Evolutionary conservation across 768 basidiomycete genomes (phyloP).

Genomic region (Mycena maculata): DNA sequence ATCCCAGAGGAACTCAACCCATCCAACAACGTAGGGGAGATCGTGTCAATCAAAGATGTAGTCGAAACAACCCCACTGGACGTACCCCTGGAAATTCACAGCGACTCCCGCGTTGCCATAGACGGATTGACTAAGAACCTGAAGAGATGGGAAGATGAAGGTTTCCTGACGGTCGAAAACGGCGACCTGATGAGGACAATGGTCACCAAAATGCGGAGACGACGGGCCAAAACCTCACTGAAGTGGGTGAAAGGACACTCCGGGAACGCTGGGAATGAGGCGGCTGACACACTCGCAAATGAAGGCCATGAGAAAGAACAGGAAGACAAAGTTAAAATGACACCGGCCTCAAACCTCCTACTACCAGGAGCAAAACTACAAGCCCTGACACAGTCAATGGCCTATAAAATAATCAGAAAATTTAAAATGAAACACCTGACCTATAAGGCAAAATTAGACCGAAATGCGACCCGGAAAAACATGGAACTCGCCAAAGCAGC

Average conservation of each 20-base stretch:
- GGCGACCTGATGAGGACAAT: not conserved
- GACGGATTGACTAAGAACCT: conserved; percentile 25
- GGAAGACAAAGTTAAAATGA: not conserved
- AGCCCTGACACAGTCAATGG: not conserved
- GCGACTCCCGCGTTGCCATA: not conserved
- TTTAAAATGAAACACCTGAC: not conserved
- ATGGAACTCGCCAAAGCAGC: too few species aligned
- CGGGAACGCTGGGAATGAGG: conserved; percentile 37
- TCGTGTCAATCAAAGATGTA: not conserved
- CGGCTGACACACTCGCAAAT: conserved; percentile 38
- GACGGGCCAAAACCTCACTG: conserved; percentile 31
- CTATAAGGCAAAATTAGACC: too few species aligned
- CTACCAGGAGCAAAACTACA: not conserved
- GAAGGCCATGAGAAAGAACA: conserved; percentile 21
- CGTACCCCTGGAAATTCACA: too few species aligned
- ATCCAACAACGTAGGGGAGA: not conserved
- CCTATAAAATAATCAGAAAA: not conserved
- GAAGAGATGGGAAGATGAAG: conserved; percentile 20
- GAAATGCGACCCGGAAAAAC: too few species aligned
- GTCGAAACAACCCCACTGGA: too few species aligned
- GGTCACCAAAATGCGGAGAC: not conserved
- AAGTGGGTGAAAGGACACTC: conserved; percentile 46
- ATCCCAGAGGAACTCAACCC: not conserved
- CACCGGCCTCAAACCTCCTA: not conserved
- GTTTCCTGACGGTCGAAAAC: conserved; percentile 15